Evolutionary conservation across 164 flowering plant genomes (phyloP), one percentile per base, ranked within the genome.

Genomic region (Tinospora cordifolia): DNA sequence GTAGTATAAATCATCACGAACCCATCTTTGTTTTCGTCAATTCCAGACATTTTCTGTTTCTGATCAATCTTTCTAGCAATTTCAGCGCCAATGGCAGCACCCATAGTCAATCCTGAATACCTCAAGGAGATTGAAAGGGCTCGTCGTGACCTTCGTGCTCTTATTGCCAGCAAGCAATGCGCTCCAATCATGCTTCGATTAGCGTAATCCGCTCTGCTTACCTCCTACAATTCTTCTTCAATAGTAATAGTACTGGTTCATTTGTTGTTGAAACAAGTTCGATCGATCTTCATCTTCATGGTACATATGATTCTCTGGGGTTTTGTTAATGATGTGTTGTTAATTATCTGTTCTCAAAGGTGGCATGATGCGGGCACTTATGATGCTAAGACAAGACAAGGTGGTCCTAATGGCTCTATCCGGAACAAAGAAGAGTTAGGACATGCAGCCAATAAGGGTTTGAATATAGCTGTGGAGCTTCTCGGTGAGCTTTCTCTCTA

Each of bases 351-450:
- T 69, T 26, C 34, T 49, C 79, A 71, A 71, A 95, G 99, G 77
- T 94, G 98, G 99, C 99, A 92, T 63, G 99, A 92, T 77, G 98
- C 99, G 0, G 98, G 98, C 10, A 92, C 99, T 14, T 94, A 87
- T 72, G 95, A 89, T 76, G 91, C 62, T 75, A 81, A 74, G 14
- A 85, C 94, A 38, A 94, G 90, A 72, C 90, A 93, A 10, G 99
- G 97, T 44, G 99, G 99, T 67, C 87, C 99, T 2, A 90, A 92
- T 78, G 99, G 97, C 21, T 92, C 97, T 9, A 94, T 94, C 59
- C 77, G 97, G 79, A 87, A 69, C 51, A 91, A 89, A 69, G 93
- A 87, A 69, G 99, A 95, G 80, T 83, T 46, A 76, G 62, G 66
- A 68, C 99, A 92, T 71, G 88, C 86, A 25, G 76, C 92, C 19